phyloP scores from a whole-genome alignment of 192 early-diverging fungal genomes.

The Dimargaris cristalligena region DNA sequence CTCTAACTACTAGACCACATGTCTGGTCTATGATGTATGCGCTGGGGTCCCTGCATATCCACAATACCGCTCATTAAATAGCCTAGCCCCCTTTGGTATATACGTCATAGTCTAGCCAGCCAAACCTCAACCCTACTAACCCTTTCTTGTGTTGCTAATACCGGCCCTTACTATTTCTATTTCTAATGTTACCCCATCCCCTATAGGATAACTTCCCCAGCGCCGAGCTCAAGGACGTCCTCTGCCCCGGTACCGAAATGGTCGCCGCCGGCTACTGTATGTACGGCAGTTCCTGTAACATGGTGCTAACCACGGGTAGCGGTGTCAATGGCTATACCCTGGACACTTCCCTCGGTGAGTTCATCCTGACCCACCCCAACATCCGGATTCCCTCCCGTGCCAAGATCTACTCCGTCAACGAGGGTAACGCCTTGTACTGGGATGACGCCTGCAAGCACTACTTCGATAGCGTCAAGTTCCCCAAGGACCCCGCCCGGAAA shows the following conservation, averaged over 20 bases:
- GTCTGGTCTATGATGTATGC: constrained; percentile 6
- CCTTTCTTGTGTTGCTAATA: too few species aligned
- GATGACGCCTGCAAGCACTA: constrained; percentile 74
- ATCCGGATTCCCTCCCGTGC: constrained; percentile 54
- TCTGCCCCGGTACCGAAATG: constrained; percentile 81
- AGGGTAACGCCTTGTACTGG: constrained; percentile 89
- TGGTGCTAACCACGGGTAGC: constrained; percentile 61
- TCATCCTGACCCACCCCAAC: constrained; percentile 92
- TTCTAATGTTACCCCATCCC: constrained; percentile 10
- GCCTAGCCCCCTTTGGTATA: too few species aligned
- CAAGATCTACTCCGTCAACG: constrained; percentile 98
- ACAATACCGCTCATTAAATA: too few species aligned
- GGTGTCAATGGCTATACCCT: constrained; percentile 93
- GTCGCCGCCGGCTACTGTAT: constrained; percentile 93
- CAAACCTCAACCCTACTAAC: too few species aligned
- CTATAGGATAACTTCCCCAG: constrained; percentile 24
- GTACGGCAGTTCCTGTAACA: constrained; percentile 80
- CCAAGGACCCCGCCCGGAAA: constrained; percentile 45
- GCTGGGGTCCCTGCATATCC: too few species aligned
- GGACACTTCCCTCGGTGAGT: constrained; percentile 92
- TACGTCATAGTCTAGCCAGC: too few species aligned
- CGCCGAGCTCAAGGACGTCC: constrained; percentile 52
- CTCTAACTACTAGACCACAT: neutral
- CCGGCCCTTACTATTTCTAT: too few species aligned
- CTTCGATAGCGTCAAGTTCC: constrained; percentile 79